Conservation (phyloP, 192 early-diverging fungal genomes). For the Cetraspora pellucida region DNA sequence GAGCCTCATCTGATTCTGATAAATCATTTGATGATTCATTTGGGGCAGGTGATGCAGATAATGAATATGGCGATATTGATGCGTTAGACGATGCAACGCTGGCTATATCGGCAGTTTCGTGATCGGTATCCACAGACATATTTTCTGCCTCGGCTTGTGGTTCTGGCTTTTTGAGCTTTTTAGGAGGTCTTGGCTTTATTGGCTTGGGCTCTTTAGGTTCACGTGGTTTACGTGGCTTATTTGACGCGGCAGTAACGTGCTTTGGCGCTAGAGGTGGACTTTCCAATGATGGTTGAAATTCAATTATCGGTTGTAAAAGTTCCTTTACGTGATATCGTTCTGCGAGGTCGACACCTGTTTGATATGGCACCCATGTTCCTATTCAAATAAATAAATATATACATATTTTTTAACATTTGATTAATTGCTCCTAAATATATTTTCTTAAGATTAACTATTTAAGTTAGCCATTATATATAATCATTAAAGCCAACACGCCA, state of each 20-base stretch:
- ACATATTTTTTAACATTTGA: background rate
- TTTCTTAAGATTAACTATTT: background rate
- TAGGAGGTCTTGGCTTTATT: slow-evolving; percentile 41
- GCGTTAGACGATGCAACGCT: slow-evolving; percentile 34
- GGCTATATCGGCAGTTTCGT: slow-evolving; percentile 37
- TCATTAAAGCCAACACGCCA: slow-evolving; percentile 31
- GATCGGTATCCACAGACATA: slow-evolving; percentile 20
- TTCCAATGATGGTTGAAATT: slow-evolving; percentile 66
- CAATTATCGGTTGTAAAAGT: slow-evolving; percentile 76
- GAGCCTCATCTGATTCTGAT: slow-evolving; percentile 16
- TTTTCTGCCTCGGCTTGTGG: slow-evolving; percentile 14
- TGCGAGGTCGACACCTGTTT: slow-evolving; percentile 79
- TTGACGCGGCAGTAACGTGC: slow-evolving; percentile 54
- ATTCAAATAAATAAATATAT: slow-evolving; percentile 32
- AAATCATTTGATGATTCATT: slow-evolving; percentile 31
- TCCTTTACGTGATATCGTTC: slow-evolving; percentile 76
- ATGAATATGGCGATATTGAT: slow-evolving; percentile 22
- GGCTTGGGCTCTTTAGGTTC: slow-evolving; percentile 39
- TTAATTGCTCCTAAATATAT: background rate
- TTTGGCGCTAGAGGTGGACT: slow-evolving; percentile 60
- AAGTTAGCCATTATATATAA: background rate
- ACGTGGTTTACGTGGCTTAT: slow-evolving; percentile 48
- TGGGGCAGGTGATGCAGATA: slow-evolving; percentile 23
- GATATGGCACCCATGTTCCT: slow-evolving; percentile 84
- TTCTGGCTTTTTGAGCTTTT: slow-evolving; percentile 31